phyloP scores from a whole-genome alignment of 2,329 filamentous ascomycete genomes.

The Alternaria sp. region DNA sequence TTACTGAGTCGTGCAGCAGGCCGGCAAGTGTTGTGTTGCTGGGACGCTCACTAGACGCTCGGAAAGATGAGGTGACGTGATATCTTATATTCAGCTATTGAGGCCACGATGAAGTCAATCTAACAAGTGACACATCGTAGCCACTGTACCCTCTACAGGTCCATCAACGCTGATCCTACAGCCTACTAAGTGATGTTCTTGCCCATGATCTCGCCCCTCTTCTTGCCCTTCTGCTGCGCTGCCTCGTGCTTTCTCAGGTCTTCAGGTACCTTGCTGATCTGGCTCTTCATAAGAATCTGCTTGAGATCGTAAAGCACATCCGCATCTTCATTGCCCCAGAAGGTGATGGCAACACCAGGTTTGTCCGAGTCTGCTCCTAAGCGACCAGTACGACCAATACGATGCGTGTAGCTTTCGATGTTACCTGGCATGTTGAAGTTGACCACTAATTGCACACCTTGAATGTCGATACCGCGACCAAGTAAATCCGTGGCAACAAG shows the following conservation, averaged over 20 bases:
- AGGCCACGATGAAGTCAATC: background rate
- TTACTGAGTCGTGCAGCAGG: constrained; percentile 7
- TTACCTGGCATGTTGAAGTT: constrained; percentile 98
- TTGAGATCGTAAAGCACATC: constrained; percentile 94
- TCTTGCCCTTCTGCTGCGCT: constrained; percentile 80
- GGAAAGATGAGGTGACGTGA: constrained; percentile 3
- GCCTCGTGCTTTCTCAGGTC: constrained; percentile 89
- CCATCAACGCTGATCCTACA: background rate
- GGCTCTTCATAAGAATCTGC: constrained; percentile 92
- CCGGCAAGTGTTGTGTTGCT: background rate
- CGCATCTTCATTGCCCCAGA: constrained; percentile 86
- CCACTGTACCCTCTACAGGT: background rate
- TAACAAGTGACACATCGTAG: background rate
- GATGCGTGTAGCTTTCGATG: constrained; percentile 96
- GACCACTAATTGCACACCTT: constrained; percentile 90
- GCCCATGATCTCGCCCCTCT: constrained; percentile 22
- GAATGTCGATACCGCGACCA: constrained; percentile 96
- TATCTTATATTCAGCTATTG: background rate
- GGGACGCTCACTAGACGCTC: background rate
- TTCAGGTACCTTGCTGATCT: constrained; percentile 87
- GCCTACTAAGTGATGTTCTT: constrained; percentile 23
- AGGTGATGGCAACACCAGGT: constrained; percentile 94
- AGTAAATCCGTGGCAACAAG: constrained; percentile 96
- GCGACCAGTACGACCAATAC: constrained; percentile 95
- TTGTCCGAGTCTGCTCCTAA: constrained; percentile 83